phyloP scores from a whole-genome alignment of 768 basidiomycete genomes.

The Austroboletus eburneus region DNA sequence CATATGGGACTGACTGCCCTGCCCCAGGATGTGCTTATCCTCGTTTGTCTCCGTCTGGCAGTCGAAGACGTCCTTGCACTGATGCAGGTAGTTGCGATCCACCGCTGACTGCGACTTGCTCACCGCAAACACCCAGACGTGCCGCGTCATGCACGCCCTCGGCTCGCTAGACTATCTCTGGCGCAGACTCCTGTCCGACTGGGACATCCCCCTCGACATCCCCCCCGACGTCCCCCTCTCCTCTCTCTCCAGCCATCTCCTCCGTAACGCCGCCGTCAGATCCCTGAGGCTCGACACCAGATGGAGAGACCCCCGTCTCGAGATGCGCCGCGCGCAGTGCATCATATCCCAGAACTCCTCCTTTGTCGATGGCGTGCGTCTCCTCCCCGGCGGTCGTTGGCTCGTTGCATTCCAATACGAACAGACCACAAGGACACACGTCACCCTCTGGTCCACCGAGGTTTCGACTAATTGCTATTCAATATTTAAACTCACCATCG shows the following conservation, averaged over 20 bases:
- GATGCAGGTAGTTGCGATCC: constrained; percentile 48
- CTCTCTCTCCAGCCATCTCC: constrained; percentile 35
- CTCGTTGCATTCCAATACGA: constrained; percentile 42
- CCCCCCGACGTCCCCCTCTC: constrained; percentile 30
- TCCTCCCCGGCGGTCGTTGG: constrained; percentile 46
- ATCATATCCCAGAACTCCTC: constrained; percentile 34
- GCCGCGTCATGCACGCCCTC: constrained; percentile 56
- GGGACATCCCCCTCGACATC: constrained; percentile 40
- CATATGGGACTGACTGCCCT: constrained; percentile 26
- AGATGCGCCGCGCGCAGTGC: constrained; percentile 34
- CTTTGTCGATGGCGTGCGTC: constrained; percentile 43
- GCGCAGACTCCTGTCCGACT: constrained; percentile 37
- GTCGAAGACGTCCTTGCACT: constrained; percentile 44
- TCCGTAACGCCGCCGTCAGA: constrained; percentile 40
- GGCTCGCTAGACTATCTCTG: constrained; percentile 51
- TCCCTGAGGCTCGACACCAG: constrained; percentile 49
- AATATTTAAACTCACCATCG: constrained; percentile 27
- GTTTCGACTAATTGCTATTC: constrained; percentile 24
- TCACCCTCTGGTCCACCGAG: constrained; percentile 44
- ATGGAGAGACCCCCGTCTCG: constrained; percentile 40
- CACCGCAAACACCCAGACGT: constrained; percentile 50
- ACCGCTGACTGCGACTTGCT: too few relatives aligned
- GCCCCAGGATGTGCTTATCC: constrained; percentile 43
- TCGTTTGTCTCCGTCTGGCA: constrained; percentile 31
- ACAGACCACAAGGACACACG: constrained; percentile 31